These are phyloP conservation scores for Bipolaris sorokiniana DNA, from an alignment of 2,329 filamentous ascomycete species.

Conservation along the genomic window DNA sequence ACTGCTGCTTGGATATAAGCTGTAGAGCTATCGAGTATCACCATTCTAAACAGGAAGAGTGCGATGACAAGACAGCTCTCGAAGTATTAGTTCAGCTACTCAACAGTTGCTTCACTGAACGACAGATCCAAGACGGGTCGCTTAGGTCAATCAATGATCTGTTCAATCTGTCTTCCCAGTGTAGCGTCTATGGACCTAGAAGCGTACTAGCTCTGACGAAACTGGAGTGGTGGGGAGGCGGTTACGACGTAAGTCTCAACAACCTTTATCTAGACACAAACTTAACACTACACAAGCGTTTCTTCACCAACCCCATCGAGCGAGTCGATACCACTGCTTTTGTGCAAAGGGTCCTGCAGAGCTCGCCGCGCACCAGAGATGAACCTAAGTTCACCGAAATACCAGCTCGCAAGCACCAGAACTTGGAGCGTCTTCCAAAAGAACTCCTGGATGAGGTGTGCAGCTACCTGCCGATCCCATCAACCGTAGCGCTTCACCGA, in stretches of 20 bases:
- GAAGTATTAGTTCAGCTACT: constrained; percentile 20
- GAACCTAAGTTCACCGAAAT: neutral
- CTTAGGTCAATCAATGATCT: constrained; percentile 23
- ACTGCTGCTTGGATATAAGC: constrained; percentile 30
- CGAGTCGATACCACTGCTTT: constrained; percentile 14
- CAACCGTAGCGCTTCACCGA: constrained; percentile 27
- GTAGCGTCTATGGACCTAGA: constrained; percentile 21
- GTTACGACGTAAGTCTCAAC: constrained; percentile 26
- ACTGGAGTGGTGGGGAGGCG: constrained; percentile 34
- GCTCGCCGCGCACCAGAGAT: constrained; percentile 9
- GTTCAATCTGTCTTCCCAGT: constrained; percentile 20
- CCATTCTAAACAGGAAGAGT: neutral
- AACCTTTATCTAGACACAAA: neutral
- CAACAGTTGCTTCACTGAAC: constrained; percentile 14
- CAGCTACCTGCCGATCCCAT: constrained; percentile 19
- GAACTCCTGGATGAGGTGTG: constrained; percentile 29
- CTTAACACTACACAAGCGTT: constrained; percentile 29
- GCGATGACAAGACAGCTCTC: constrained; percentile 7
- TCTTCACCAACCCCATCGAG: constrained; percentile 29
- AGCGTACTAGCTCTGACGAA: constrained; percentile 28
- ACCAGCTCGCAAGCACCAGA: constrained; percentile 2
- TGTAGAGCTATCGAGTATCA: constrained; percentile 23
- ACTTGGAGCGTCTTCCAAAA: constrained; percentile 24
- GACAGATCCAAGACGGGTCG: neutral
- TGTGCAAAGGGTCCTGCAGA: constrained; percentile 18